These are phyloP conservation scores for Globisporangium nodosum DNA, from an alignment of 352 stramenopile genomes.

Conservation along the genomic window DNA sequence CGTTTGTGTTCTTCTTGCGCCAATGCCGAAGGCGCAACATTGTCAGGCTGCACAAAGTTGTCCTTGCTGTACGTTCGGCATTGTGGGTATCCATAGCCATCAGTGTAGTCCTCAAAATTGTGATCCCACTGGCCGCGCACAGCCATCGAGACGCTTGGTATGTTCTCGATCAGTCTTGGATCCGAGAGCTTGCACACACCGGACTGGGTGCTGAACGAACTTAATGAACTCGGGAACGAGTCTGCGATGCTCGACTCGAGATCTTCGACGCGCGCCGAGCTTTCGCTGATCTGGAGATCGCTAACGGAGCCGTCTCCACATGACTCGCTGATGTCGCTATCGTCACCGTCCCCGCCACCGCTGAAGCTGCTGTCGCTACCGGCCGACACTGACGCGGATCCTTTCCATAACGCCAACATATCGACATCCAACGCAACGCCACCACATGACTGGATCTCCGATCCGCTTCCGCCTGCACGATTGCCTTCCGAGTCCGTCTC, in stretches of 20 bases:
- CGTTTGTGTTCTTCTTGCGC: neutral
- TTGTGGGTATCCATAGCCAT: neutral
- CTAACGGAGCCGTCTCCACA: neutral
- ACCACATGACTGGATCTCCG: neutral
- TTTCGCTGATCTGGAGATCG: neutral
- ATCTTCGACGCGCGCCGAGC: conserved; percentile 2
- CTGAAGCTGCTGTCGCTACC: neutral
- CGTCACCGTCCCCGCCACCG: neutral
- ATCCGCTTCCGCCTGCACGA: neutral
- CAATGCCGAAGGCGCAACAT: neutral
- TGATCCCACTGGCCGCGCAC: neutral
- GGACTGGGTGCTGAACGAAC: conserved; percentile 1
- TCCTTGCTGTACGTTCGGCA: neutral
- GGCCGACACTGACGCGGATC: neutral
- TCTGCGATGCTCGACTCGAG: conserved; percentile 2
- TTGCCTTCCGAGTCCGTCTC: too few species aligned
- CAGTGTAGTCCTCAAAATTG: neutral
- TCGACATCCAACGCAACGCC: neutral
- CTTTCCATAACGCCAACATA: conserved; percentile 3
- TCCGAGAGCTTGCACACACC: neutral
- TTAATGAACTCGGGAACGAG: conserved; percentile 8
- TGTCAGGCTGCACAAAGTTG: neutral
- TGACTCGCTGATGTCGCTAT: neutral
- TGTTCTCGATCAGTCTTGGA: conserved; percentile 11
- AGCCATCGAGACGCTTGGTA: neutral